Evolutionary conservation across 495 filamentous ascomycete species (phyloP).

Genomic region (Wilcoxina mikolae): DNA sequence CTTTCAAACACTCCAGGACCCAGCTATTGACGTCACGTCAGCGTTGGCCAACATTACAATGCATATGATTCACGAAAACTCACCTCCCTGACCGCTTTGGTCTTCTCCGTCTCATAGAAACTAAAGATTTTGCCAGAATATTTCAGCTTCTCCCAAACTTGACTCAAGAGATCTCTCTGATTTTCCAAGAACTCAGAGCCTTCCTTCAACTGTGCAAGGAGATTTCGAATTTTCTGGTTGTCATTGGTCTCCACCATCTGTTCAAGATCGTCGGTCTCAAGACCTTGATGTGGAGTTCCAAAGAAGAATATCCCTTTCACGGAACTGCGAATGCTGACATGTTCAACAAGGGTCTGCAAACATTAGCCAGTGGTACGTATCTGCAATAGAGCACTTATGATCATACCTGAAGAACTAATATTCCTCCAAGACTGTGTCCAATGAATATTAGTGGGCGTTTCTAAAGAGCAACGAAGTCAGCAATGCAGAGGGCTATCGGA

Average conservation of each 20-base stretch:
- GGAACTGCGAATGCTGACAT: constrained; percentile 4
- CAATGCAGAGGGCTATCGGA: too few relatives aligned
- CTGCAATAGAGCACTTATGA: neutral
- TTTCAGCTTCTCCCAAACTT: constrained; percentile 8
- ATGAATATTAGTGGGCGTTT: constrained; percentile 28
- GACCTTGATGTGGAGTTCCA: constrained; percentile 17
- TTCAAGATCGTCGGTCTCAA: neutral
- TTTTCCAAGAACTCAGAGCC: constrained; percentile 9
- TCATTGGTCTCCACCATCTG: neutral
- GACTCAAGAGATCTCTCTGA: neutral
- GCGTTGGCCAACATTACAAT: neutral
- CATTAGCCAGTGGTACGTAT: neutral
- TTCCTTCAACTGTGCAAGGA: constrained; percentile 2
- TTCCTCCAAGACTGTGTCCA: constrained; percentile 29
- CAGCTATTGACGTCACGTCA: neutral
- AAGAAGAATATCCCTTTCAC: constrained; percentile 24
- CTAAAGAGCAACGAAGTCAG: neutral
- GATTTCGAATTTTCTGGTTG: neutral
- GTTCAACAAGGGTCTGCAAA: neutral
- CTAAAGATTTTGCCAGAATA: constrained; percentile 12
- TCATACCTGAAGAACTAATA: constrained; percentile 28
- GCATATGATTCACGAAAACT: neutral
- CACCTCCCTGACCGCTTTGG: constrained; percentile 6
- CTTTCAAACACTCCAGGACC: neutral
- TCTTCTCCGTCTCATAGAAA: constrained; percentile 19